Percentiles rank a stretch among this genome's conserved stretches.
Evolutionary conservation across 2,329 filamentous ascomycete genomes (phyloP).

Genomic region (Albophoma yamanashiensis): DNA sequence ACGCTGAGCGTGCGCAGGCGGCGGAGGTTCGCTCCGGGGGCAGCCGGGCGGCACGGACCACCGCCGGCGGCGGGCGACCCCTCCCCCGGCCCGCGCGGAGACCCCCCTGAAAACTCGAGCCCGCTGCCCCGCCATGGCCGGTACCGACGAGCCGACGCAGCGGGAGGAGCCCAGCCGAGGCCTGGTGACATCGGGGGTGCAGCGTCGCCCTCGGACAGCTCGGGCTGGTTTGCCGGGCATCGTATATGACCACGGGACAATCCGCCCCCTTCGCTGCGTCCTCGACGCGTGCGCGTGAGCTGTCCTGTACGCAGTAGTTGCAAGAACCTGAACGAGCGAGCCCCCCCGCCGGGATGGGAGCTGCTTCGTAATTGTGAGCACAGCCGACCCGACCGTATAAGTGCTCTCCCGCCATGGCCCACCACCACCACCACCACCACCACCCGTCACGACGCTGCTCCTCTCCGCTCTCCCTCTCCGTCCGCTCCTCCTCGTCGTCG

Average conservation of each 20-base stretch:
- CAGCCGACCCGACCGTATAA: conserved; percentile 7
- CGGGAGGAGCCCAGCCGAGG: background rate
- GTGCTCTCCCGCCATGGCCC: background rate
- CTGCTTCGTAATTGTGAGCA: conserved; percentile 28
- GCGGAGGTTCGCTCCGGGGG: background rate
- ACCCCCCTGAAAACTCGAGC: background rate
- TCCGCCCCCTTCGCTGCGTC: background rate
- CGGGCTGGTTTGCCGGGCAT: background rate
- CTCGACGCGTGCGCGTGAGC: background rate
- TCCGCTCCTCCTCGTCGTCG: background rate
- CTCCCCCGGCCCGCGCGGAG: background rate
- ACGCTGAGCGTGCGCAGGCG: background rate
- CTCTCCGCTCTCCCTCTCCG: background rate
- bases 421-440: conserved; percentile 2
- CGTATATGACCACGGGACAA: background rate
- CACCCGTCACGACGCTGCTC: too few relatives aligned
- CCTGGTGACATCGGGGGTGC: background rate
- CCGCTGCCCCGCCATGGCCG: background rate
- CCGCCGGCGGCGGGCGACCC: background rate
- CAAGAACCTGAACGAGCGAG: too few relatives aligned
- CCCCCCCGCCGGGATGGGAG: conserved; percentile 17
- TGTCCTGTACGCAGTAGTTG: too few relatives aligned
- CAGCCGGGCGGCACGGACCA: background rate
- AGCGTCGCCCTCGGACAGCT: background rate
- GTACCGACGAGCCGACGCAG: background rate